phyloP scores from a whole-genome alignment of 352 stramenopile genomes.

The Elongisporangium anandrum region DNA sequence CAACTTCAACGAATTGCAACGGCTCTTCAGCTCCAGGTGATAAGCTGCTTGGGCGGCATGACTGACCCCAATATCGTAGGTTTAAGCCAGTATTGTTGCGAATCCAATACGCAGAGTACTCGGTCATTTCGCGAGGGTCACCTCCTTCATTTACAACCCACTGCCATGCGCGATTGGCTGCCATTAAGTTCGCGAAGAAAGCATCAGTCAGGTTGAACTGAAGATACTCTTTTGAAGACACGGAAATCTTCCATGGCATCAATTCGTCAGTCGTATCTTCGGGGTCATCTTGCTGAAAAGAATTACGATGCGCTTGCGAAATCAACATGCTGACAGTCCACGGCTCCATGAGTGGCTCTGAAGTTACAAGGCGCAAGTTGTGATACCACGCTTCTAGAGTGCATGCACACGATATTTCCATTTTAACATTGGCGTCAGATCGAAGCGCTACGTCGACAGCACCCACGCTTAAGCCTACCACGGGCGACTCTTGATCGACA shows the following conservation, averaged over 20 bases:
- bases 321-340: slow-evolving; percentile 52
- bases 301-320: slow-evolving; percentile 18
- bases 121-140: slow-evolving; percentile 65
- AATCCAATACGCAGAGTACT: slow-evolving; percentile 86
- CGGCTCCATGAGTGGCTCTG: slow-evolving; percentile 80
- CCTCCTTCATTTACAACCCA: slow-evolving; percentile 69
- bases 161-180: slow-evolving; percentile 70
- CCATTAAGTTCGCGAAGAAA: slow-evolving; percentile 73
- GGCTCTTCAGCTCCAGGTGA: slow-evolving; percentile 55
- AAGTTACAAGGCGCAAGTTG: slow-evolving; percentile 75
- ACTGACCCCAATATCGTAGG: slow-evolving; percentile 69
- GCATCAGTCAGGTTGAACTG: slow-evolving; percentile 82
- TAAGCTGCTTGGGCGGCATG: slow-evolving; percentile 51
- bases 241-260: slow-evolving; percentile 47
- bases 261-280: slow-evolving; percentile 2
- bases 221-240: slow-evolving; percentile 60
- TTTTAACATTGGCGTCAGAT: slow-evolving; percentile 24
- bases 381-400: slow-evolving; percentile 78
- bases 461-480: slow-evolving; percentile 59
- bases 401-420: slow-evolving; percentile 34
- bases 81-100: slow-evolving; percentile 79
- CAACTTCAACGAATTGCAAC: slow-evolving; percentile 42
- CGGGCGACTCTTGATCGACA: slow-evolving; percentile 71
- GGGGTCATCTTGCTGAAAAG: slow-evolving; percentile 14
- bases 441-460: slow-evolving; percentile 27